Evolutionary conservation across 225 moss, liverwort and hornwort genomes (phyloP).

Genomic region (Anthoceros angustus): DNA sequence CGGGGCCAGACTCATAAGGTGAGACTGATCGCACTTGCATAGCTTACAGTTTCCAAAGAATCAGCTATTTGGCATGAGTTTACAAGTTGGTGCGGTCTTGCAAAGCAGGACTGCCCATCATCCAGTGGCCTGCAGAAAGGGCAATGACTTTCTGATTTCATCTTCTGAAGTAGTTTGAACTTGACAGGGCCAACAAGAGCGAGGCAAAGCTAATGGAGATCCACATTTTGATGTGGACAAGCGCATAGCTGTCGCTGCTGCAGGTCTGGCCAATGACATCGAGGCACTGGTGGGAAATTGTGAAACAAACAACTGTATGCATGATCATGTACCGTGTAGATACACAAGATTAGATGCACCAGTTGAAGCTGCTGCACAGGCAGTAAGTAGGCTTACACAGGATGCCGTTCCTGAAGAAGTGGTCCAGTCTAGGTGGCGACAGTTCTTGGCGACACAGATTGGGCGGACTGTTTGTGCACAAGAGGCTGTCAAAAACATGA

Average conservation of each 20-base stretch:
- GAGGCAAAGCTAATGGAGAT: neutral
- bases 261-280: conserved; percentile 25
- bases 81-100: too few relatives aligned
- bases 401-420: conserved; percentile 11
- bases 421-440: neutral
- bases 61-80: too few relatives aligned
- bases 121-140: too few relatives aligned
- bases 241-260: conserved; percentile 14
- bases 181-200: too few relatives aligned
- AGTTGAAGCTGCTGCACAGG: conserved; percentile 28
- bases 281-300: conserved; percentile 22
- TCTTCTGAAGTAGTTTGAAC: too few relatives aligned
- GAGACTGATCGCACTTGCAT: too few relatives aligned
- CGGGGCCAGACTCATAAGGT: neutral
- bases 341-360: conserved; percentile 24
- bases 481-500: conserved; percentile 6
- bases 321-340: conserved; percentile 13
- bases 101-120: too few relatives aligned
- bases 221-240: neutral
- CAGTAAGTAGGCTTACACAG: conserved; percentile 26
- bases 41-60: too few relatives aligned
- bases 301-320: conserved; percentile 4
- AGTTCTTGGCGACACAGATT: conserved; percentile 10
- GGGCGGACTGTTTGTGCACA: conserved; percentile 7
- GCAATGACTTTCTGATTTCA: too few relatives aligned